Evolutionary conservation across 805 yeast species (phyloP).

Genomic region (Starmerella khaoyaiensis): DNA sequence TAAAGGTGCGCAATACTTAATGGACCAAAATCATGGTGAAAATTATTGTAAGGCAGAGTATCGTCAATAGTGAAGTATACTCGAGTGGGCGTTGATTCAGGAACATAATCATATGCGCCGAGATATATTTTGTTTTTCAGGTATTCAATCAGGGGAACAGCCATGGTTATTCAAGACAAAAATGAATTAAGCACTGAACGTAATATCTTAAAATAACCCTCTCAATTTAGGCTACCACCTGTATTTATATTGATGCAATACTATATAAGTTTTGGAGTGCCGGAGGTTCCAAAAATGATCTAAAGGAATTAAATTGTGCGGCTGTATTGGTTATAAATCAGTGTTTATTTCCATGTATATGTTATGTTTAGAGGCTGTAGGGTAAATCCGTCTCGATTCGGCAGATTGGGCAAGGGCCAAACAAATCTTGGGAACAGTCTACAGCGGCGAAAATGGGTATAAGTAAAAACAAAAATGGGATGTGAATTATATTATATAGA

Average conservation of each 20-base stretch:
- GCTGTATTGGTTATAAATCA: too few relatives aligned
- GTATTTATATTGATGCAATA: too few relatives aligned
- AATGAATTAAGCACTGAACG: too few relatives aligned
- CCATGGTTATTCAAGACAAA: too few relatives aligned
- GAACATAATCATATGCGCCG: conserved; percentile 74
- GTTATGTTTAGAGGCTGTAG: conserved; percentile 5
- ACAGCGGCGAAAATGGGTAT: too few relatives aligned
- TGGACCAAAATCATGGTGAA: conserved; percentile 95
- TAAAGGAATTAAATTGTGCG: too few relatives aligned
- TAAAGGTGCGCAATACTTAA: conserved; percentile 84
- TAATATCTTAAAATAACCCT: too few relatives aligned
- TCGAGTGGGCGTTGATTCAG: conserved; percentile 58
- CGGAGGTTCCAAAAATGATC: too few relatives aligned
- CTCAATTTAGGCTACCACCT: too few relatives aligned
- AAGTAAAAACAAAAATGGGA: too few relatives aligned
- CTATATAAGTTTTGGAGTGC: too few relatives aligned
- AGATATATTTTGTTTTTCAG: conserved; percentile 47
- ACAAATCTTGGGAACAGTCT: background rate
- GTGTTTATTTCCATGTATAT: conserved; percentile 5
- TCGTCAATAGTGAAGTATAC: conserved; percentile 90
- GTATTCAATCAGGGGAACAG: conserved; percentile 30
- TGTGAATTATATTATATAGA: too few relatives aligned
- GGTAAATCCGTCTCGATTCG: conserved; percentile 1
- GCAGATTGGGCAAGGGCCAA: conserved; percentile 8
- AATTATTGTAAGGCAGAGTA: conserved; percentile 82